Percentiles rank a stretch among this genome's conserved stretches.
phyloP scores from a whole-genome alignment of 1,284 basidiomycete species.

The Irpex sp. region DNA sequence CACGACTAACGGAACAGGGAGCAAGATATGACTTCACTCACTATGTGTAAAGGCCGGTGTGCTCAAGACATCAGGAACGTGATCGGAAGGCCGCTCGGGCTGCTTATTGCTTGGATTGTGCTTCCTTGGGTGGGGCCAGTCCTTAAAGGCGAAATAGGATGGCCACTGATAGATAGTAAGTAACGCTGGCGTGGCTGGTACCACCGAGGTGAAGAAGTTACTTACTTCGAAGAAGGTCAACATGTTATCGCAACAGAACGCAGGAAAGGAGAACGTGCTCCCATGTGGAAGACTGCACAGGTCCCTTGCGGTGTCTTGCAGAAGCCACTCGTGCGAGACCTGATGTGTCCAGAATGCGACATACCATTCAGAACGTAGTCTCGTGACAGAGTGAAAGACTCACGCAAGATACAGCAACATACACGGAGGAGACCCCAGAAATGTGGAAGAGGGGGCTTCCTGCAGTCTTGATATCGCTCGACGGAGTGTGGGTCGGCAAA shows the following conservation, averaged over 20 bases:
- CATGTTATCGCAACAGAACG: neutral
- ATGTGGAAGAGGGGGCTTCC: neutral
- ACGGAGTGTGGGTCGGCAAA: neutral
- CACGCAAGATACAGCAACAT: neutral
- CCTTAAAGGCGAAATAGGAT: neutral
- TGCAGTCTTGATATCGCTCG: neutral
- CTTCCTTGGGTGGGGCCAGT: neutral
- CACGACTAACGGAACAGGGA: too few species aligned
- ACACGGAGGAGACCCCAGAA: neutral
- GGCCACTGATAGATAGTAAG: neutral
- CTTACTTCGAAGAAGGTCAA: neutral
- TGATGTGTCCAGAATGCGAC: neutral
- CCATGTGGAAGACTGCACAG: neutral
- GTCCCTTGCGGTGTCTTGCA: neutral
- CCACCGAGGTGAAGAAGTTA: neutral
- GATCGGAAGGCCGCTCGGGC: neutral
- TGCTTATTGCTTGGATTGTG: neutral
- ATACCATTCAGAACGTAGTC: neutral
- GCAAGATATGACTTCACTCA: too few species aligned
- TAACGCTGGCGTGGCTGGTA: neutral
- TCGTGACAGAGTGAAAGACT: neutral
- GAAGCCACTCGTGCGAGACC: neutral
- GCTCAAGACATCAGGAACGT: too few species aligned
- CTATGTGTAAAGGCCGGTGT: too few species aligned
- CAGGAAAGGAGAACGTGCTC: neutral